Evolutionary conservation across 257 asterid species (phyloP).

Genomic region (Vinca minor): DNA sequence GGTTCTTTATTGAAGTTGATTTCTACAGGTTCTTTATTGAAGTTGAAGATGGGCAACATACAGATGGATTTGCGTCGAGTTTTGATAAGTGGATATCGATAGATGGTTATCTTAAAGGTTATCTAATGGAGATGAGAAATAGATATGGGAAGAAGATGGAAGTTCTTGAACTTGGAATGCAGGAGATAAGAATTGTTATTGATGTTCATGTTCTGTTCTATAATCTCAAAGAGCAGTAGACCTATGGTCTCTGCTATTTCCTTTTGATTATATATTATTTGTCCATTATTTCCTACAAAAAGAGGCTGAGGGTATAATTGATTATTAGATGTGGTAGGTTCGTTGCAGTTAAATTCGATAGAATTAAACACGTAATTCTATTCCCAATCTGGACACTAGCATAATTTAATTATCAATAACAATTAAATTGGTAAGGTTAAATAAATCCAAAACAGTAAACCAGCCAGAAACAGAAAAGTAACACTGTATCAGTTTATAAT

Average conservation of each 20-base stretch:
- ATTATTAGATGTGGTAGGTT: too few species aligned
- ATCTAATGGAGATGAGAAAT: slow-evolving; percentile 73
- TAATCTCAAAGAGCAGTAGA: slow-evolving; percentile 76
- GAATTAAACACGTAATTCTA: too few species aligned
- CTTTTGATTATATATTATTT: slow-evolving; percentile 25
- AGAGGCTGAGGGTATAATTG: too few species aligned
- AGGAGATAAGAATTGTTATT: slow-evolving; percentile 82
- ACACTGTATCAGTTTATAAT: too few species aligned
- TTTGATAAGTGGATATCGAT: slow-evolving; percentile 69
- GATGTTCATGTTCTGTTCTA: slow-evolving; percentile 93
- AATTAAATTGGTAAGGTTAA: too few species aligned
- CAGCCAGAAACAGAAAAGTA: too few species aligned
- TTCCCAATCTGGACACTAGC: too few species aligned
- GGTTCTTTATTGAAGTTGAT: too few species aligned
- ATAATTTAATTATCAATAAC: too few species aligned
- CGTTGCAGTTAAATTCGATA: too few species aligned
- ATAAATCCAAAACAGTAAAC: too few species aligned
- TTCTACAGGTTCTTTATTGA: too few species aligned
- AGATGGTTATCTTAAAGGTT: slow-evolving; percentile 81
- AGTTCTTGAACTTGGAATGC: slow-evolving; percentile 88
- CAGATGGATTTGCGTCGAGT: slow-evolving; percentile 41
- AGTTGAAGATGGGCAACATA: slow-evolving; percentile 48
- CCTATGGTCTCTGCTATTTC: slow-evolving; percentile 71
- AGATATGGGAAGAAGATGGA: slow-evolving; percentile 82
- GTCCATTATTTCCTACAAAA: slow-evolving; percentile 16